A percentile compares a stretch with the other conserved stretches of the same genome.
phyloP scores from a whole-genome alignment of 1,139 yeast genomes.

The Suhomyces yuchorum region DNA sequence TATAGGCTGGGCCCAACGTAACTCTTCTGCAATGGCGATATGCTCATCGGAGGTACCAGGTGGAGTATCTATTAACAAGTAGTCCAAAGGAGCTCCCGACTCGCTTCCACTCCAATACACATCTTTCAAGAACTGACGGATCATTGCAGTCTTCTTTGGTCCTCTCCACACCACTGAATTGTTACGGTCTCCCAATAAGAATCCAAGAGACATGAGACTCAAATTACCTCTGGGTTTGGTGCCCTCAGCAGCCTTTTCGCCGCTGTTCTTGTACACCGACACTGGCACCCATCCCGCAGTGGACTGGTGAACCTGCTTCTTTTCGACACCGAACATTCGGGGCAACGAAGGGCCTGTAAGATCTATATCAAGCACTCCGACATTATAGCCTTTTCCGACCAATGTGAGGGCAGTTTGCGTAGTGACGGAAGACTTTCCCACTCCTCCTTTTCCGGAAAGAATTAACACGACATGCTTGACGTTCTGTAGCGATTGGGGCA shows the following conservation, averaged over 20 bases:
- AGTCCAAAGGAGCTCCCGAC: constrained; percentile 57
- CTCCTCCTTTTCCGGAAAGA: constrained; percentile 58
- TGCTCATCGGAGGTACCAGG: constrained; percentile 99
- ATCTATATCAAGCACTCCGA: constrained; percentile 94
- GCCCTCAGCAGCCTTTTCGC: constrained; percentile 20
- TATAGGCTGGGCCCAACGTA: constrained; percentile 54
- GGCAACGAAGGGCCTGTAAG: constrained; percentile 97
- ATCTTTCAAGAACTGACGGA: constrained; percentile 86
- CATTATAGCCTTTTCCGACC: constrained; percentile 68
- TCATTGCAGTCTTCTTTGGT: constrained; percentile 97
- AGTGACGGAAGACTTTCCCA: constrained; percentile 94
- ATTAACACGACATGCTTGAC: constrained; percentile 66
- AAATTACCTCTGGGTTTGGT: constrained; percentile 39
- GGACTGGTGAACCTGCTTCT: constrained; percentile 77
- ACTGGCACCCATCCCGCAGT: constrained; percentile 94
- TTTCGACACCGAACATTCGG: constrained; percentile 91
- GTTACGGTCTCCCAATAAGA: constrained; percentile 77
- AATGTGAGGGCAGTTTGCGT: constrained; percentile 86
- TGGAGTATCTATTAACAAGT: constrained; percentile 90
- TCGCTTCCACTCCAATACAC: constrained; percentile 78
- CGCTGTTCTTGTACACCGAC: constrained; percentile 28
- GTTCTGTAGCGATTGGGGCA: constrained; percentile 56
- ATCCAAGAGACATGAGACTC: constrained; percentile 87
- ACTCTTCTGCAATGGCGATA: constrained; percentile 92
- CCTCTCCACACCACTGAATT: constrained; percentile 98